These are phyloP conservation scores for Dentipellis fragilis DNA, from an alignment of 768 basidiomycete genomes.

Conservation along the genomic window DNA sequence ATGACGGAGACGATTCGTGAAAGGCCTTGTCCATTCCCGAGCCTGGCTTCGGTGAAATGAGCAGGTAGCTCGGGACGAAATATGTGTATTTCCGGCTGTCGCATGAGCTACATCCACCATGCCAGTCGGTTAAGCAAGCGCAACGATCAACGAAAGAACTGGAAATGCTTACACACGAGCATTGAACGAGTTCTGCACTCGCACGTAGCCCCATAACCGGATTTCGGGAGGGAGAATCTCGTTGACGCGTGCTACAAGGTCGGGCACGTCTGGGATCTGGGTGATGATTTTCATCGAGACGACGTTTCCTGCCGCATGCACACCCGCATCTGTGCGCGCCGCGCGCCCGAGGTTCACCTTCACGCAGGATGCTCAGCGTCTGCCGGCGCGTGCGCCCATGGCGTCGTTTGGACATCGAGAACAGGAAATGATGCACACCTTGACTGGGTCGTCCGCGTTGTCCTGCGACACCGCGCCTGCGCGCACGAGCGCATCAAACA, in stretches of 20 bases:
- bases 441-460: constrained; percentile 84
- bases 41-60: constrained; percentile 81
- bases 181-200: constrained; percentile 76
- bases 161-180: constrained; percentile 47
- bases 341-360: constrained; percentile 81
- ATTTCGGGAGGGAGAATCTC: constrained; percentile 85
- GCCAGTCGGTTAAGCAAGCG: background rate
- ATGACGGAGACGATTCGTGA: constrained; percentile 22
- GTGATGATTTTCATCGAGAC: constrained; percentile 89
- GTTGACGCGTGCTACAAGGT: constrained; percentile 70
- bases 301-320: constrained; percentile 92
- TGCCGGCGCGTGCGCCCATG: background rate
- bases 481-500: constrained; percentile 83
- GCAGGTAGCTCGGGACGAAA: constrained; percentile 87
- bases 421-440: constrained; percentile 34
- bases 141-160: background rate
- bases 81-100: constrained; percentile 98
- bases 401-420: background rate
- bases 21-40: constrained; percentile 47
- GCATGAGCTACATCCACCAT: constrained; percentile 49
- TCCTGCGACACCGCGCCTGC: constrained; percentile 92
- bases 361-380: background rate
- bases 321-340: constrained; percentile 93
- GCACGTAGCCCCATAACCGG: constrained; percentile 81
- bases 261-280: constrained; percentile 56